phyloP scores from a whole-genome alignment of 2,329 filamentous ascomycete genomes.

The Epichloe hybrida region DNA sequence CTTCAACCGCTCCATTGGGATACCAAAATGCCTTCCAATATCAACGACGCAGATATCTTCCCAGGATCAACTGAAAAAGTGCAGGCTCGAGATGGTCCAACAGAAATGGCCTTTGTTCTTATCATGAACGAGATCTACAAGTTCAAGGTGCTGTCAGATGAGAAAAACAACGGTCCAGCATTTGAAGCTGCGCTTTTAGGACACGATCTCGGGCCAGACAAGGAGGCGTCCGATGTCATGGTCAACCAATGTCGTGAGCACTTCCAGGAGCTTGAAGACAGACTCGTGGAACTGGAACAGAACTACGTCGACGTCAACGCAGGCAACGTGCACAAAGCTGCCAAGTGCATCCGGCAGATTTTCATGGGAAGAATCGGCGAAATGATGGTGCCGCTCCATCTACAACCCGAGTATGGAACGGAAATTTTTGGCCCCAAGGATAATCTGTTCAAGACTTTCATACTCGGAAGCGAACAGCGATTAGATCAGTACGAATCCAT shows the following conservation, averaged over 20 bases:
- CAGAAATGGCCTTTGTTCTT: constrained; percentile 46
- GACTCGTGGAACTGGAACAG: constrained; percentile 31
- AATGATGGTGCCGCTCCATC: constrained; percentile 31
- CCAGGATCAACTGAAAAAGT: constrained; percentile 38
- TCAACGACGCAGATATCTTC: constrained; percentile 45
- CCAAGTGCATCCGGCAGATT: constrained; percentile 31
- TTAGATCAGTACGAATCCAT: constrained; percentile 29
- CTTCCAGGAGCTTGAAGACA: constrained; percentile 28
- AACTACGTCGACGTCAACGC: constrained; percentile 37
- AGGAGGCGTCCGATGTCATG: constrained; percentile 8
- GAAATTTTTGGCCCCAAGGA: constrained; percentile 37
- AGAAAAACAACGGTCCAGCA: constrained; percentile 26
- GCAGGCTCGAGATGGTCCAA: constrained; percentile 39
- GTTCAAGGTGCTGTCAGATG: constrained; percentile 32
- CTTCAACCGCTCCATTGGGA: constrained; percentile 40
- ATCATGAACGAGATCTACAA: constrained; percentile 35
- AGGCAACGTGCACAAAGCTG: constrained; percentile 38
- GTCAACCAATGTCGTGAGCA: constrained; percentile 24
- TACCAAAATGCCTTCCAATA: constrained; percentile 40
- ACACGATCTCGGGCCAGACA: constrained; percentile 21
- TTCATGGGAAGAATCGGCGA: constrained; percentile 36
- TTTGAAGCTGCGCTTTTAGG: constrained; percentile 37
- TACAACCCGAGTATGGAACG: constrained; percentile 34
- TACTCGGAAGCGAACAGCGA: constrained; percentile 35
- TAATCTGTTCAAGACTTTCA: constrained; percentile 40